Conservation (phyloP, 768 basidiomycete species). For the Russula griseocarnosa region DNA sequence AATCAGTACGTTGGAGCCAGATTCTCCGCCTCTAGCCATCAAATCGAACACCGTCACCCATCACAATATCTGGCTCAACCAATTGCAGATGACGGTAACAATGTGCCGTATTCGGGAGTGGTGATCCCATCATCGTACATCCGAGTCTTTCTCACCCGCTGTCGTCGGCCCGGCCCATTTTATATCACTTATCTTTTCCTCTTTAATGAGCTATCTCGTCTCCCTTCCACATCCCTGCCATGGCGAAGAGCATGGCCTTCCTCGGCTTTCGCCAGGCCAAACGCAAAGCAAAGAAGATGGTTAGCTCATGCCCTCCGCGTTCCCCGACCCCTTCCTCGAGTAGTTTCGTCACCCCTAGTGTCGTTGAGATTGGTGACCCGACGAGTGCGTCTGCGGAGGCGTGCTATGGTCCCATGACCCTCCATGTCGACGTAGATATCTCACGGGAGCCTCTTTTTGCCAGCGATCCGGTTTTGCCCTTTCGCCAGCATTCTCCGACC, state of each 20-base stretch:
- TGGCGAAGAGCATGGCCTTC: constrained; percentile 19
- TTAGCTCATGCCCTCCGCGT: background rate
- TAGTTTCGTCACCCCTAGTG: constrained; percentile 7
- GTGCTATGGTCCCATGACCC: background rate
- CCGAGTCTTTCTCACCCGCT: background rate
- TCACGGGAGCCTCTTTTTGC: constrained; percentile 18
- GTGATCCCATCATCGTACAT: constrained; percentile 15
- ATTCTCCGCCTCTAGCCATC: background rate
- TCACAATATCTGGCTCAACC: background rate
- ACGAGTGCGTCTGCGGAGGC: background rate
- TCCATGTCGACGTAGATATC: constrained; percentile 20
- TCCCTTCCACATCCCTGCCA: background rate
- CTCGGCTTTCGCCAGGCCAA: constrained; percentile 24
- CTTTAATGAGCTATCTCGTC: background rate
- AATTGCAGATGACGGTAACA: constrained; percentile 15
- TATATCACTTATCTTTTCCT: background rate
- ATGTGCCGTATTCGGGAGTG: background rate
- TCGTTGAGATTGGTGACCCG: constrained; percentile 24
- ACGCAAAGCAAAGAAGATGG: constrained; percentile 27
- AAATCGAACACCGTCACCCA: constrained; percentile 1
- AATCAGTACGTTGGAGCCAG: background rate
- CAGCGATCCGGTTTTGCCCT: constrained; percentile 1
- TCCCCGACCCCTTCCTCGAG: constrained; percentile 3
- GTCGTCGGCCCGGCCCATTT: background rate
- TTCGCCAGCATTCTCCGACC: background rate